Conservation (phyloP, 2,329 filamentous ascomycete genomes). For the Colletotrichum sidae region DNA sequence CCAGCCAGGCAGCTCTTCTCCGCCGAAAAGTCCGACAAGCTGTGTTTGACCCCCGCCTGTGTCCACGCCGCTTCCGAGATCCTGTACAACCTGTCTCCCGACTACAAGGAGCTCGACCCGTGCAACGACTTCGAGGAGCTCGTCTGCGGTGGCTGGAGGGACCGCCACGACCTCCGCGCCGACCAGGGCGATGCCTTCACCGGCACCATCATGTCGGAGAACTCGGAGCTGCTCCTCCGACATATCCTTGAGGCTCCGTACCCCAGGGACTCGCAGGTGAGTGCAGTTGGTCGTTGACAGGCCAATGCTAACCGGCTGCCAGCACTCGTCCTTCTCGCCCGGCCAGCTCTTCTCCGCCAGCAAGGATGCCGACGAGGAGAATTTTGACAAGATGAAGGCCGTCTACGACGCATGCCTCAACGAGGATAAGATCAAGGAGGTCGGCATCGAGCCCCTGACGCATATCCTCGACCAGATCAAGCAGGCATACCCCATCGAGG, state of each 20-base stretch:
- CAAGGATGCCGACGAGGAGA: slow-evolving; percentile 65
- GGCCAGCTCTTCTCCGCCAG: slow-evolving; percentile 48
- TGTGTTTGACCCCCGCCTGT: slow-evolving; percentile 45
- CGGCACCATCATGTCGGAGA: slow-evolving; percentile 70
- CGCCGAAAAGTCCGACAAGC: slow-evolving; percentile 23
- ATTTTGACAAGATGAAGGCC: slow-evolving; percentile 74
- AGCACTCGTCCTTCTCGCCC: slow-evolving; percentile 64
- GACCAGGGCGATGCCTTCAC: slow-evolving; percentile 73
- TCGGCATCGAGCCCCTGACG: slow-evolving; percentile 67
- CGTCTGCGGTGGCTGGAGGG: slow-evolving; percentile 75
- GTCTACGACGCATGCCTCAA: slow-evolving; percentile 76
- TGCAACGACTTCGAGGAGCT: slow-evolving; percentile 77
- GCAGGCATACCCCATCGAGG: slow-evolving; percentile 18
- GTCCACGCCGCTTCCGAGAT: slow-evolving; percentile 47
- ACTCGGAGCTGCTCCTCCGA: slow-evolving; percentile 67
- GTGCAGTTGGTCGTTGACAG: slow-evolving; percentile 36
- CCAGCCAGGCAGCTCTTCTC: slow-evolving; percentile 15
- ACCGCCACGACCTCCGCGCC: slow-evolving; percentile 72
- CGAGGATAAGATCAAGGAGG: slow-evolving; percentile 64
- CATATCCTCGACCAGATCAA: slow-evolving; percentile 61
- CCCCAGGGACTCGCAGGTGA: slow-evolving; percentile 52
- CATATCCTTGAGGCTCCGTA: slow-evolving; percentile 73
- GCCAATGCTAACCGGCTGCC: slow-evolving; percentile 26
- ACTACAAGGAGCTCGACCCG: slow-evolving; percentile 73
- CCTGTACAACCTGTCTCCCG: slow-evolving; percentile 42